Evolutionary conservation across 306 rosid species (phyloP), one percentile per base, ranked within the genome.

Genomic region (Parietaria judaica): DNA sequence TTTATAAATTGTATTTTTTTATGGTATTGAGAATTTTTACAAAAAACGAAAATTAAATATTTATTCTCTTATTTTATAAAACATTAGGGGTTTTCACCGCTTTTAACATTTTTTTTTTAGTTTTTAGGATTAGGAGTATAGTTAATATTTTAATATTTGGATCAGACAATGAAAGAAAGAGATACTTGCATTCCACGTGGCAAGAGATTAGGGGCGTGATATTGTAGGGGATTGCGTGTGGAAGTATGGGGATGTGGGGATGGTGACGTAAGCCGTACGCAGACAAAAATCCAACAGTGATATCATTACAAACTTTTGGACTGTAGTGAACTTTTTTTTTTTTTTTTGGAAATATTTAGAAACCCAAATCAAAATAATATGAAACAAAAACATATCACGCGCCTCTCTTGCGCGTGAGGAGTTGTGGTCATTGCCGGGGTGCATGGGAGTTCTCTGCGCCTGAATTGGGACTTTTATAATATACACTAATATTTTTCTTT

Each of bases 241-340:
- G 55, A 51, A 43, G 8, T 51, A 36, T 49, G 53, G 53, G 53
- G 50, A 76, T 62, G 65, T 67, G 72, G 68, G 74, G 76, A 37
- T 16, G 56, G 63, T 77, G 79, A 79, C 78, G 83, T 74, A 52
- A 68, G 75, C 8, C 47, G 36, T 34, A 69, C 80, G 77, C 80
- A 71, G 73, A 61, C 61, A 80, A 72, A 41, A 51, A 35, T 52
- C 61, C 31, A 23, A 56, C 44, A 61, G 55, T 54, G 51, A 54
- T 1, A 46, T 43, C 56, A 52, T 52, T 44, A 7, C 43, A 14
- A 43, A 11, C 34, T 51, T 51, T 58, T 59, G 63, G 44, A 45
- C 51, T 14, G 4, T 37, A 10, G 56, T 34, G 54, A 47, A n/a
- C n/a, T n/a, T n/a, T n/a, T n/a, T n/a, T n/a, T n/a, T n/a, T n/a